Conservation (phyloP, 257 asterid genomes). For the Echium plantagineum region DNA sequence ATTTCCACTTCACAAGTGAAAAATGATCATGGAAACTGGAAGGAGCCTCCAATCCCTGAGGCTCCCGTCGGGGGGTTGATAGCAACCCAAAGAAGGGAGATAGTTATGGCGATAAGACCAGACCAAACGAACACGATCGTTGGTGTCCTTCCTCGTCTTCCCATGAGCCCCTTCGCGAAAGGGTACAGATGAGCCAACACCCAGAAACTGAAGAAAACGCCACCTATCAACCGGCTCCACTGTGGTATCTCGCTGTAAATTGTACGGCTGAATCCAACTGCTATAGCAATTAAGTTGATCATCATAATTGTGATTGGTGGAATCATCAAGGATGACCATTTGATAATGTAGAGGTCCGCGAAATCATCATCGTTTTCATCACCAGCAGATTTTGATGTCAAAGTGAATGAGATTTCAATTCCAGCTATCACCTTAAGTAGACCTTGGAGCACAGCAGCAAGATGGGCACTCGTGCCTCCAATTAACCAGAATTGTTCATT, state of each 20-base stretch:
- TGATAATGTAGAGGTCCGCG: conserved; percentile 10
- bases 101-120: conserved; percentile 11
- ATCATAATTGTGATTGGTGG: conserved; percentile 13
- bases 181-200: conserved; percentile 14
- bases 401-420: conserved; percentile 9
- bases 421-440: conserved; percentile 12
- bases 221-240: conserved; percentile 13
- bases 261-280: conserved; percentile 12
- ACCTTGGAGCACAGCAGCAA: conserved; percentile 13
- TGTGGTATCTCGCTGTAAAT: conserved; percentile 11
- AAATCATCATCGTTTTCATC: conserved; percentile 9
- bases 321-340: conserved; percentile 11
- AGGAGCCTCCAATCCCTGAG: conserved; percentile 11
- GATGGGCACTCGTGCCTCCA: conserved; percentile 13
- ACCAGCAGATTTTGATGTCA: conserved; percentile 9
- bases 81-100: conserved; percentile 12
- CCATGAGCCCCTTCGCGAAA: conserved; percentile 12
- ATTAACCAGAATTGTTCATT: conserved; percentile 14
- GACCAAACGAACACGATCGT: conserved; percentile 13
- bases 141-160: conserved; percentile 13
- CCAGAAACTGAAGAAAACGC: conserved; percentile 14
- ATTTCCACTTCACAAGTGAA: not conserved
- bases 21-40: conserved; percentile 14
- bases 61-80: conserved; percentile 8
- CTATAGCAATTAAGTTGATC: conserved; percentile 10